Conservation (phyloP, 768 basidiomycete genomes). For the Macrocybe gigantea region DNA sequence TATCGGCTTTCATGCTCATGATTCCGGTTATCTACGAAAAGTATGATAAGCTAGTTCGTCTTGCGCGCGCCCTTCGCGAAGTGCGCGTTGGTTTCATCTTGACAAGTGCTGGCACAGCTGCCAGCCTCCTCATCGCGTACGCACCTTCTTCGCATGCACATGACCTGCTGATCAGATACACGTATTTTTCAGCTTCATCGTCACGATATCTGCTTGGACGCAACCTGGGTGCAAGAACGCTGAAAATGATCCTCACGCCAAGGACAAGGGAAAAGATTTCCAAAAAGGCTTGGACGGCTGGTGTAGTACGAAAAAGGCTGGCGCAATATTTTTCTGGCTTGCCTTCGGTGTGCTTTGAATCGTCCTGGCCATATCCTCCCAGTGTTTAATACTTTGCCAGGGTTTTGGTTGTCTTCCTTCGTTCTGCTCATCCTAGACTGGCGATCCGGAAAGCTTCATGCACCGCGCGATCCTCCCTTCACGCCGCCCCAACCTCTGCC, state of each 20-base stretch:
- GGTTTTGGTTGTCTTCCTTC: slow-evolving; percentile 70
- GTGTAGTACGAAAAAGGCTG: slow-evolving; percentile 93
- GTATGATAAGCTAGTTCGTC: slow-evolving; percentile 71
- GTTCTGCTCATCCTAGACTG: slow-evolving; percentile 66
- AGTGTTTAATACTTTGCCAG: slow-evolving; percentile 28
- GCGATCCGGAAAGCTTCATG: slow-evolving; percentile 62
- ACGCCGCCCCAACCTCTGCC: slow-evolving; percentile 45
- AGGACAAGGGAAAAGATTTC: slow-evolving; percentile 56
- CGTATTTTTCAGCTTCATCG: slow-evolving; percentile 47
- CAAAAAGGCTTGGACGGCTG: slow-evolving; percentile 66
- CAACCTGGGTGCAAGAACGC: slow-evolving; percentile 86
- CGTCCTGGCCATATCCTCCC: not conserved
- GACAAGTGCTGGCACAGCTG: slow-evolving; percentile 58
- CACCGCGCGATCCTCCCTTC: slow-evolving; percentile 73
- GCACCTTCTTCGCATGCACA: slow-evolving; percentile 21
- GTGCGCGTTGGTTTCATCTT: slow-evolving; percentile 82
- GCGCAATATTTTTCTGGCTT: slow-evolving; percentile 85
- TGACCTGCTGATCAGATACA: slow-evolving; percentile 3
- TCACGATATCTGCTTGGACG: slow-evolving; percentile 84
- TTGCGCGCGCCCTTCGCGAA: slow-evolving; percentile 79
- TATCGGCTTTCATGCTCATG: slow-evolving; percentile 67
- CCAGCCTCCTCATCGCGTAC: slow-evolving; percentile 73
- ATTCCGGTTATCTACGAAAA: slow-evolving; percentile 82
- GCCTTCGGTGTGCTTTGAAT: slow-evolving; percentile 51
- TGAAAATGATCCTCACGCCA: slow-evolving; percentile 73